Evolutionary conservation across 2,329 filamentous ascomycete genomes (phyloP).

Genomic region (Thelonectria rubi): DNA sequence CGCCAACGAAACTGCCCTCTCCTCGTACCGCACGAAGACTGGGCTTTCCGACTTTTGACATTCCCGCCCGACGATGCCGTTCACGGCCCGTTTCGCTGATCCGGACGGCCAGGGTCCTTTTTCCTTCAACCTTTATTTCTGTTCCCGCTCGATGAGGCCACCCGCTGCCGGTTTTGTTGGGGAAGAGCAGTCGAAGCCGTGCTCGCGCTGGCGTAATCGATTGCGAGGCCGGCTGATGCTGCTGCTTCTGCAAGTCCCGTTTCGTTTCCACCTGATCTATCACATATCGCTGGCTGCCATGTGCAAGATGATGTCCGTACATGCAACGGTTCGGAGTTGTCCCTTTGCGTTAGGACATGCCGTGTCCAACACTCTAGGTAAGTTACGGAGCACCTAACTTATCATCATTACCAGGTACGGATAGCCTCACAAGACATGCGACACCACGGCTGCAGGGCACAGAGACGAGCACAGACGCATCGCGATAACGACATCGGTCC

Average conservation of each 20-base stretch:
- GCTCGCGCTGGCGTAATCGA: too few relatives aligned
- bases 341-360: background rate
- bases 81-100: conserved; percentile 18
- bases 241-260: background rate
- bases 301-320: too few relatives aligned
- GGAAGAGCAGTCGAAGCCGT: too few relatives aligned
- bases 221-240: too few relatives aligned
- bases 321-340: too few relatives aligned
- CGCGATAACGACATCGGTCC: background rate
- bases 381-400: too few relatives aligned
- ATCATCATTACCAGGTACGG: too few relatives aligned
- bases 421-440: background rate
- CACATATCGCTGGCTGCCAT: too few relatives aligned
- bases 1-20: conserved; percentile 29
- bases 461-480: too few relatives aligned
- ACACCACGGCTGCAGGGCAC: too few relatives aligned
- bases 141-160: conserved; percentile 1
- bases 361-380: too few relatives aligned
- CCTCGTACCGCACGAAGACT: too few relatives aligned
- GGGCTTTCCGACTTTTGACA: background rate
- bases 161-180: background rate
- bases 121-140: conserved; percentile 1
- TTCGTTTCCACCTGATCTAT: background rate
- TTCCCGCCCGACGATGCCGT: conserved; percentile 11
- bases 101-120: conserved; percentile 12